Conservation (phyloP, 768 basidiomycete genomes). For the Kwoniella mangroviensis region DNA sequence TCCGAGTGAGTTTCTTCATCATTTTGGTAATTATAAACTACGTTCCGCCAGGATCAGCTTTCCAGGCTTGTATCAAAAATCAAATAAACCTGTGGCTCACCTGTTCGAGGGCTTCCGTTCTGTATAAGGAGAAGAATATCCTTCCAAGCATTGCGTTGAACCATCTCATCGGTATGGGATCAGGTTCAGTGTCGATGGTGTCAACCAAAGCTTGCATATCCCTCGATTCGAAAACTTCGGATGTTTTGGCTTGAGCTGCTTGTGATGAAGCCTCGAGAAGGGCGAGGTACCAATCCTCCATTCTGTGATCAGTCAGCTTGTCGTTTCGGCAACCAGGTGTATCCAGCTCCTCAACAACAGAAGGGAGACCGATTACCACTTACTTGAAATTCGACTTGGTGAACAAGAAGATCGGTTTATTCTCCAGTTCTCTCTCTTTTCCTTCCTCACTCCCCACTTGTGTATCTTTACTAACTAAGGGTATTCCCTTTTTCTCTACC, state of each 20-base stretch:
- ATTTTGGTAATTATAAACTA: conserved; percentile 79
- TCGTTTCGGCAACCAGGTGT: background rate
- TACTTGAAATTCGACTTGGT: conserved; percentile 76
- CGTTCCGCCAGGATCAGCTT: conserved; percentile 12
- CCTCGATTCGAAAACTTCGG: conserved; percentile 71
- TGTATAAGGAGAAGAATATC: conserved; percentile 88
- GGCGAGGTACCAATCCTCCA: conserved; percentile 86
- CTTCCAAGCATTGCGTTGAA: conserved; percentile 91
- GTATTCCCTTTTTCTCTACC: conserved; percentile 30
- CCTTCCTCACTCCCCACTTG: conserved; percentile 61
- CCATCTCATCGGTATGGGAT: conserved; percentile 97
- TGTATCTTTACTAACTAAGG: conserved; percentile 45
- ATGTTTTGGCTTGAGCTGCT: conserved; percentile 33
- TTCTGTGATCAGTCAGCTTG: conserved; percentile 55
- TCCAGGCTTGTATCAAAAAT: background rate
- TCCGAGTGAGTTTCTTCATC: conserved; percentile 91
- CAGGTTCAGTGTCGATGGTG: conserved; percentile 88
- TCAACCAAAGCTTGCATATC: conserved; percentile 85
- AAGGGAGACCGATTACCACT: conserved; percentile 11
- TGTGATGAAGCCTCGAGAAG: conserved; percentile 65
- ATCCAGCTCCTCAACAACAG: background rate
- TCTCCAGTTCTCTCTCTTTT: conserved; percentile 56
- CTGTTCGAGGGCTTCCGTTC: conserved; percentile 76
- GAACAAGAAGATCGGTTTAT: conserved; percentile 90
- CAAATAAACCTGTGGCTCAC: conserved; percentile 31